phyloP scores from a whole-genome alignment of 1,284 basidiomycete species.

The Leccinum holopus region DNA sequence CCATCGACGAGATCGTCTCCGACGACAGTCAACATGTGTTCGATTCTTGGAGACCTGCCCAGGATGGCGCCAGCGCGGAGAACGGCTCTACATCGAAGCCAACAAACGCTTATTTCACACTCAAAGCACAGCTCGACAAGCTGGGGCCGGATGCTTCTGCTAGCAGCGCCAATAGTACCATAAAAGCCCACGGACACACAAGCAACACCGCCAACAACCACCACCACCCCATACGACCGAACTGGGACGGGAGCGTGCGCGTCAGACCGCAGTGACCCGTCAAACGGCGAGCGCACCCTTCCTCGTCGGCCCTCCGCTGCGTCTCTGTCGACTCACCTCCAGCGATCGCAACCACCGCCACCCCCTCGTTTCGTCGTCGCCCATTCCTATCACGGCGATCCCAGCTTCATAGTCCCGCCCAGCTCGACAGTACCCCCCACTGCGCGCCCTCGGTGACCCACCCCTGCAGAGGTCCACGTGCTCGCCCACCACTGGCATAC shows the following conservation, averaged over 20 bases:
- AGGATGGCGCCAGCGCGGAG: conserved; percentile 25
- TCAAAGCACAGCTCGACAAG: conserved; percentile 57
- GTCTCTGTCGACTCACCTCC: conserved; percentile 39
- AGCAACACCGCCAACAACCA: background rate
- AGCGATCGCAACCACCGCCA: conserved; percentile 24
- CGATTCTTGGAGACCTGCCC: conserved; percentile 1
- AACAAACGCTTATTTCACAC: conserved; percentile 54
- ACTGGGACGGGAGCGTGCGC: conserved; percentile 65
- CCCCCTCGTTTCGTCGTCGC: conserved; percentile 58
- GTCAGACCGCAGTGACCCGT: conserved; percentile 36
- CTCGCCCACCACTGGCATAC: conserved; percentile 68
- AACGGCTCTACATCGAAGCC: conserved; percentile 25
- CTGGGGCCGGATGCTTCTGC: conserved; percentile 31
- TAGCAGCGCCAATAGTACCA: background rate
- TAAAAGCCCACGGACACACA: background rate
- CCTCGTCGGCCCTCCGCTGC: conserved; percentile 29
- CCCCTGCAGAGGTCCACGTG: conserved; percentile 43
- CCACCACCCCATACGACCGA: conserved; percentile 26
- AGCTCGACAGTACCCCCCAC: conserved; percentile 18
- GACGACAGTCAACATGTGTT: no score
- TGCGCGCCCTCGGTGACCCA: conserved; percentile 18
- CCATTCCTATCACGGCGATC: conserved; percentile 40
- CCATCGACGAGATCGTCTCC: no score
- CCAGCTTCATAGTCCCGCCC: conserved; percentile 19
- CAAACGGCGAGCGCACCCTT: conserved; percentile 24